Conservation (phyloP, 495 filamentous ascomycete species). For the Barbatosphaeria neglecta region DNA sequence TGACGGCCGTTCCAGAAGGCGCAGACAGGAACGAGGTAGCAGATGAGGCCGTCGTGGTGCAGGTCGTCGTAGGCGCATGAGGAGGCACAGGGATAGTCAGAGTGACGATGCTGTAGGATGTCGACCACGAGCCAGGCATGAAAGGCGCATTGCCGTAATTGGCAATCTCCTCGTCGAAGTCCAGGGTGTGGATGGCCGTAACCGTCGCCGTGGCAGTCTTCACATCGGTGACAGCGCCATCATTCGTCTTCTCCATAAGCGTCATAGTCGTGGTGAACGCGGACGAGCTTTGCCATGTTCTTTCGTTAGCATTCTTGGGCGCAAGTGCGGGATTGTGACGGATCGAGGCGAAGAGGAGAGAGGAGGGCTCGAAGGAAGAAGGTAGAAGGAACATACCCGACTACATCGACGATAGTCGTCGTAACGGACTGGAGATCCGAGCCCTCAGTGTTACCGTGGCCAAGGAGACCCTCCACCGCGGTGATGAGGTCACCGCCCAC, state of each 20-base stretch:
- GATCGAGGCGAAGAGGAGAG: background rate
- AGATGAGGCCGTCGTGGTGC: too few relatives aligned
- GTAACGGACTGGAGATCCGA: background rate
- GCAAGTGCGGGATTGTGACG: background rate
- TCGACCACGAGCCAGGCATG: background rate
- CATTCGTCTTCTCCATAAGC: background rate
- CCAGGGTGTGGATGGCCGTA: background rate
- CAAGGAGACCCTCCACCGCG: background rate
- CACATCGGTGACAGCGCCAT: background rate
- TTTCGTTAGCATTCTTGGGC: background rate
- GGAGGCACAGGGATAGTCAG: background rate
- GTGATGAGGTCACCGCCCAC: background rate
- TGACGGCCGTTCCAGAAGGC: too few relatives aligned
- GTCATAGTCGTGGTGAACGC: slow-evolving; percentile 1
- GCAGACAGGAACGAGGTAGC: background rate
- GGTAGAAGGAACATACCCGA: background rate
- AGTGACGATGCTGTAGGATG: background rate
- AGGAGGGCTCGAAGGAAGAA: background rate
- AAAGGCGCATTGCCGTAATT: background rate
- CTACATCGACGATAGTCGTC: background rate
- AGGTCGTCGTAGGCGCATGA: too few relatives aligned
- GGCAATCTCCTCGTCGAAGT: background rate
- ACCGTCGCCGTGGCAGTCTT: background rate
- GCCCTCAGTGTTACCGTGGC: background rate
- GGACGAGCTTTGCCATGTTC: background rate